phyloP scores from a whole-genome alignment of 108 stramenopile species.

The Cyclostephanos tholiformis region DNA sequence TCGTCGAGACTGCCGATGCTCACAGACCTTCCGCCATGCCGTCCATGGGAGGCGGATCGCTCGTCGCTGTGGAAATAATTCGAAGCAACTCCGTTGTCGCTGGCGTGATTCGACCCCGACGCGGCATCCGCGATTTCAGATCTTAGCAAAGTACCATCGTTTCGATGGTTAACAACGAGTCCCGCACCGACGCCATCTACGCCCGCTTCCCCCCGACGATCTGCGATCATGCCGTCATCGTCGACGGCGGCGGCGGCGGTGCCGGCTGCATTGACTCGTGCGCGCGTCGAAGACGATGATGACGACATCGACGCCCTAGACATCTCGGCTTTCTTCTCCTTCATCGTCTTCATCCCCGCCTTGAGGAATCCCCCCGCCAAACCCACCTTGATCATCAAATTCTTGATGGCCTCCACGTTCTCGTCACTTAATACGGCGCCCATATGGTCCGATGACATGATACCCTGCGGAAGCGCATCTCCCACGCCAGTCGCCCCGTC shows the following conservation, averaged over 20 bases:
- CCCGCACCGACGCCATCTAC: background rate
- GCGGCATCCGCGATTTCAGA: background rate
- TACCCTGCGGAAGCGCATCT: too few relatives aligned
- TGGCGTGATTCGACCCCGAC: background rate
- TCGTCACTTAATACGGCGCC: slow-evolving; percentile 38
- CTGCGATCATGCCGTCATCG: background rate
- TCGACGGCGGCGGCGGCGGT: too few relatives aligned
- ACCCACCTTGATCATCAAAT: slow-evolving; percentile 64
- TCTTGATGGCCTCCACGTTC: slow-evolving; percentile 55
- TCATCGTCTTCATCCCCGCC: slow-evolving; percentile 42
- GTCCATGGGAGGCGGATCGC: background rate
- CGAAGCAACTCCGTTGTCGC: background rate
- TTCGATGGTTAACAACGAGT: background rate
- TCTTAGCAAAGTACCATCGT: background rate
- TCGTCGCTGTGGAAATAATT: background rate
- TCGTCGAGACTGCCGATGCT: slow-evolving; percentile 40
- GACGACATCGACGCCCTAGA: background rate
- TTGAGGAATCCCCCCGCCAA: slow-evolving; percentile 61
- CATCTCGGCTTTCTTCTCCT: slow-evolving; percentile 11
- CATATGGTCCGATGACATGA: slow-evolving; percentile 37
- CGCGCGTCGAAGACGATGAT: too few relatives aligned
- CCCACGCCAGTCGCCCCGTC: slow-evolving; percentile 8
- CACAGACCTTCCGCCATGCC: background rate
- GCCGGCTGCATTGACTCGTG: background rate
- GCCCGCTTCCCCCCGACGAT: background rate